phyloP scores from a whole-genome alignment of 768 basidiomycete genomes.

The Tylopilus vinaceipallidus region DNA sequence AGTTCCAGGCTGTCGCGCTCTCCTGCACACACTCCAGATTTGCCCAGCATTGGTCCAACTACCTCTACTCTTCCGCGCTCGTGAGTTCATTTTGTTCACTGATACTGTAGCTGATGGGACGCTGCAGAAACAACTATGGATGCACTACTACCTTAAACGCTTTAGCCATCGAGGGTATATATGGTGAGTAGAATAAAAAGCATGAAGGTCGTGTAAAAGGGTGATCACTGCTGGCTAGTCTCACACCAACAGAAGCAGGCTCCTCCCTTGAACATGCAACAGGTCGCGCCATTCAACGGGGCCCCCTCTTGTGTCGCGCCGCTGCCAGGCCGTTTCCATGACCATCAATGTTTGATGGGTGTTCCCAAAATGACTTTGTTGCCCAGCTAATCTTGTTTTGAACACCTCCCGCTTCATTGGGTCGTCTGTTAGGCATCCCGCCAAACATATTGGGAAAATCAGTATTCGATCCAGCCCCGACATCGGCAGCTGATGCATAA shows the following conservation, averaged over 20 bases:
- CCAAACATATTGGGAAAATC: conserved; percentile 71
- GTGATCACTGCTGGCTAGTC: conserved; percentile 3
- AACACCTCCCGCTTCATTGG: conserved; percentile 55
- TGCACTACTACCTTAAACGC: conserved; percentile 14
- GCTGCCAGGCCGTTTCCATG: conserved; percentile 72
- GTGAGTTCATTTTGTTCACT: conserved; percentile 5
- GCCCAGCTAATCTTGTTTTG: conserved; percentile 51
- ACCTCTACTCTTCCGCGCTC: not conserved
- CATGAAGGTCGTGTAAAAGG: not conserved
- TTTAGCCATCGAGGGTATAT: conserved; percentile 8
- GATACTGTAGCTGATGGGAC: conserved; percentile 12
- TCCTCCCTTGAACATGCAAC: conserved; percentile 32
- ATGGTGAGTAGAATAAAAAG: conserved; percentile 20
- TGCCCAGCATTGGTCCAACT: not conserved
- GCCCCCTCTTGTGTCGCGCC: conserved; percentile 52
- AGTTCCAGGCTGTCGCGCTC: conserved; percentile 9
- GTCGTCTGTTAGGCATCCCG: conserved; percentile 72
- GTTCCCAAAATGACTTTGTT: conserved; percentile 61
- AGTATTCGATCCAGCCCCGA: conserved; percentile 65
- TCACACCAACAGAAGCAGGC: conserved; percentile 31
- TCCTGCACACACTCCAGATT: not conserved
- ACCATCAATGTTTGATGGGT: conserved; percentile 53
- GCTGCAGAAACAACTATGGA: conserved; percentile 13
- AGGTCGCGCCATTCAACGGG: conserved; percentile 62
- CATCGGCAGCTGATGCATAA: conserved; percentile 51